Evolutionary conservation across 306 rosid species (phyloP).

Genomic region (Adenanthera pavonina): DNA sequence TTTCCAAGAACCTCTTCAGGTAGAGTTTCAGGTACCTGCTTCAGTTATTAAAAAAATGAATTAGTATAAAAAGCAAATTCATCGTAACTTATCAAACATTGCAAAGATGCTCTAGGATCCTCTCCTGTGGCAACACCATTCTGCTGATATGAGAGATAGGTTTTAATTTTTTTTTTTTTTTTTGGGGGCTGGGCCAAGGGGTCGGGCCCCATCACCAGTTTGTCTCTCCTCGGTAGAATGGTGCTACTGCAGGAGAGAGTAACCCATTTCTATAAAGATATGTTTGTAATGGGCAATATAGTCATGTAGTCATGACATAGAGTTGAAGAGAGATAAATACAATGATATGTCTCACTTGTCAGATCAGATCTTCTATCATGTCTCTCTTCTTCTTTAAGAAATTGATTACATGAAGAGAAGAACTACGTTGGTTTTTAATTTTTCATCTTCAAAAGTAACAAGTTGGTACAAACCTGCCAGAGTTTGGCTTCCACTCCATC

Average conservation of each 20-base stretch:
- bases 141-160: too few species aligned
- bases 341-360: neutral
- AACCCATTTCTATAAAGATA: too few species aligned
- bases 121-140: too few species aligned
- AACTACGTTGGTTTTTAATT: too few species aligned
- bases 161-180: too few species aligned
- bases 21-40: constrained; percentile 86
- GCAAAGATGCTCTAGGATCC: neutral
- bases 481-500: constrained; percentile 91
- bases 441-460: neutral
- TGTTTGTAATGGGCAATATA: too few species aligned
- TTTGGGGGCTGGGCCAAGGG: too few species aligned
- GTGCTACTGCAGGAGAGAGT: too few species aligned
- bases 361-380: neutral
- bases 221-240: too few species aligned
- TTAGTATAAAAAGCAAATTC: too few species aligned
- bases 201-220: too few species aligned
- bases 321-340: neutral
- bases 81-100: neutral
- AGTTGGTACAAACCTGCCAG: constrained; percentile 70
- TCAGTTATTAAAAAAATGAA: neutral
- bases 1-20: constrained; percentile 74
- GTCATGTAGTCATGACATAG: too few species aligned
- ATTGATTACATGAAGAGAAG: neutral
- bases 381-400: neutral